Evolutionary conservation across 2,329 filamentous ascomycete genomes (phyloP), one percentile per base, ranked within the genome.

Genomic region (Camptophora hylomeconis): DNA sequence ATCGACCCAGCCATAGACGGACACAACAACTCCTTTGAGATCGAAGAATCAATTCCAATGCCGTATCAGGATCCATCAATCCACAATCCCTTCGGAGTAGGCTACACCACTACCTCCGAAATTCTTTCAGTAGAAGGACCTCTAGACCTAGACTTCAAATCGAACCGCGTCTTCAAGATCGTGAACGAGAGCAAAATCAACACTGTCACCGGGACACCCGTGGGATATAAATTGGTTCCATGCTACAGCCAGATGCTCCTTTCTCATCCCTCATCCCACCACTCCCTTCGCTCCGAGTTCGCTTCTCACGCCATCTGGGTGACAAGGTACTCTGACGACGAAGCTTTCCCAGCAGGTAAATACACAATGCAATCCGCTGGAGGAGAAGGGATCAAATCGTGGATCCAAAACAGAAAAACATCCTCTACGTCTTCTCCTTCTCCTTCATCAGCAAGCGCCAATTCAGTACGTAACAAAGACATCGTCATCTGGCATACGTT

Each of bases 41-140:
- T 75, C 40, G 60, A 68, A 32, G 69, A 74, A 42, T 67, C 65
- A 3, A 63, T 70, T 28, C 52, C 75, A 0, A 69, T 79, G 60
- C 67, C 71, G 3, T 59, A 72, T 32, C 60, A 65, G 20, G 49
- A 53, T 3, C 44, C 44, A 2, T 55, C 52, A 5, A 26, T 45
- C 11, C 43, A 45, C 41, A 74, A 73, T 45, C 68, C 67, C 2
- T 59, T 63, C 36, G 64, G 62, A 2, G 54, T 61, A 34, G 58
- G 61, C 5, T 72, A 71, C 47, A 56, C 56, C 3, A 56, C 67
- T 7, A 45, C 41, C 6, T 56, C 60, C 28, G 58, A 61, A 10
- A 55, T 58, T 1, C 47, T 72, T 20, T 51, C 58, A 9, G 52
- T 53, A 9, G 59, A 66, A 8, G 56, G 56, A 11, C 60, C 60